phyloP scores from a whole-genome alignment of 352 stramenopile genomes.

The Globisporangium carolinianum region DNA sequence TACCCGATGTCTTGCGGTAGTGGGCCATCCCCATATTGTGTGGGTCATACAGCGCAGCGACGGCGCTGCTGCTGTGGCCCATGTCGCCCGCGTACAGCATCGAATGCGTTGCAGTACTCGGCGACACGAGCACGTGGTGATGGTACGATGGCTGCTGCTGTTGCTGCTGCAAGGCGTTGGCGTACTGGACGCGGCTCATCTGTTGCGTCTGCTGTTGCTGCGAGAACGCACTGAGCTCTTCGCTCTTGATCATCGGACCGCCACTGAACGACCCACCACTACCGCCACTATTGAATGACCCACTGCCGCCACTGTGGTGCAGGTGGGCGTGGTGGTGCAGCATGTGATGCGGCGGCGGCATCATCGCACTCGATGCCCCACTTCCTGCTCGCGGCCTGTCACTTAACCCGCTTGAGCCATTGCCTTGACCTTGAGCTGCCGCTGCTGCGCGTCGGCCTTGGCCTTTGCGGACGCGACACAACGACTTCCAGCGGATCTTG shows the following conservation, averaged over 20 bases:
- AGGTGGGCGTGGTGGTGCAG: slow-evolving; percentile 13
- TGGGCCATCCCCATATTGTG: slow-evolving; percentile 23
- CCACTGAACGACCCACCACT: slow-evolving; percentile 27
- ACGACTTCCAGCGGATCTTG: slow-evolving; percentile 90
- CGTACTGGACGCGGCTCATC: slow-evolving; percentile 17
- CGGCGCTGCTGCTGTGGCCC: neutral
- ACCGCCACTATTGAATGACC: neutral
- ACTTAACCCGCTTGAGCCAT: neutral
- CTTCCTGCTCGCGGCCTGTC: slow-evolving; percentile 33
- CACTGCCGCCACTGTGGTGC: neutral
- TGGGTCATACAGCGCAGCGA: slow-evolving; percentile 33
- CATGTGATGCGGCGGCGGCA: slow-evolving; percentile 11
- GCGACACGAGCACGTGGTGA: slow-evolving; percentile 12
- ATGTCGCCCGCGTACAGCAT: slow-evolving; percentile 47
- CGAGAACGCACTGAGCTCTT: slow-evolving; percentile 50
- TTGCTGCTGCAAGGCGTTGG: slow-evolving; percentile 14
- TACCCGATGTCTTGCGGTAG: slow-evolving; percentile 29
- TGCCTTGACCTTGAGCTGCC: neutral
- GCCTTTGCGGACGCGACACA: slow-evolving; percentile 73
- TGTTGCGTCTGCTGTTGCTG: slow-evolving; percentile 37
- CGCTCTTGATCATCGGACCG: slow-evolving; percentile 53
- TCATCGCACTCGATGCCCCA: slow-evolving; percentile 7
- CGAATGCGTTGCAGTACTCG: slow-evolving; percentile 4
- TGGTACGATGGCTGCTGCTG: slow-evolving; percentile 5
- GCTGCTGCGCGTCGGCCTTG: slow-evolving; percentile 32